These are phyloP conservation scores for Suhomyces ambrosiae DNA, from an alignment of 1,139 yeast genomes.

Conservation along the genomic window DNA sequence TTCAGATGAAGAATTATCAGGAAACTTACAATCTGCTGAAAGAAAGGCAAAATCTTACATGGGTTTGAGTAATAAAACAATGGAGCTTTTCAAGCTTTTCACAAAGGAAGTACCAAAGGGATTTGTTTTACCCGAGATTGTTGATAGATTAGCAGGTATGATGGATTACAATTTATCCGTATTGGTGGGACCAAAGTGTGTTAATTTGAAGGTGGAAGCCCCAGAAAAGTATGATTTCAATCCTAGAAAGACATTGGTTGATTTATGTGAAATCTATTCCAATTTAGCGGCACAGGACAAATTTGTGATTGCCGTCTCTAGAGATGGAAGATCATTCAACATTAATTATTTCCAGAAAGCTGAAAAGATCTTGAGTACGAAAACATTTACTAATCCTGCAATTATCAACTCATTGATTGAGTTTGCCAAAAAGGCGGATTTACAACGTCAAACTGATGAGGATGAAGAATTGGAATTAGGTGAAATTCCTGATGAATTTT, in stretches of 20 bases:
- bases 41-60: conserved; percentile 79
- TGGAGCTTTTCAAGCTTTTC: conserved; percentile 75
- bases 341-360: conserved; percentile 71
- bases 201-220: conserved; percentile 78
- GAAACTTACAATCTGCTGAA: conserved; percentile 64
- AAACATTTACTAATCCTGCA: conserved; percentile 53
- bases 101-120: conserved; percentile 86
- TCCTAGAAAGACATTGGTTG: conserved; percentile 71
- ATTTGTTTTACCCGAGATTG: conserved; percentile 85
- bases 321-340: conserved; percentile 87
- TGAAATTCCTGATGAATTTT: conserved; percentile 92
- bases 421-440: conserved; percentile 68
- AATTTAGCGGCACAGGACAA: conserved; percentile 65
- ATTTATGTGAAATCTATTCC: conserved; percentile 72
- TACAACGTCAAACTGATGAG: conserved; percentile 62
- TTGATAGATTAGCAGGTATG: conserved; percentile 94
- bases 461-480: conserved; percentile 87
- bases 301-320: conserved; percentile 79
- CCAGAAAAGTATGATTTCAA: conserved; percentile 86
- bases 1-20: conserved; percentile 58
- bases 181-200: conserved; percentile 92
- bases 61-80: conserved; percentile 82
- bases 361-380: conserved; percentile 59
- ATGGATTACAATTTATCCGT: conserved; percentile 86
- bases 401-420: conserved; percentile 52